These are phyloP conservation scores for Monosporascus sp. DNA, from an alignment of 2,329 filamentous ascomycete species.

Conservation along the genomic window DNA sequence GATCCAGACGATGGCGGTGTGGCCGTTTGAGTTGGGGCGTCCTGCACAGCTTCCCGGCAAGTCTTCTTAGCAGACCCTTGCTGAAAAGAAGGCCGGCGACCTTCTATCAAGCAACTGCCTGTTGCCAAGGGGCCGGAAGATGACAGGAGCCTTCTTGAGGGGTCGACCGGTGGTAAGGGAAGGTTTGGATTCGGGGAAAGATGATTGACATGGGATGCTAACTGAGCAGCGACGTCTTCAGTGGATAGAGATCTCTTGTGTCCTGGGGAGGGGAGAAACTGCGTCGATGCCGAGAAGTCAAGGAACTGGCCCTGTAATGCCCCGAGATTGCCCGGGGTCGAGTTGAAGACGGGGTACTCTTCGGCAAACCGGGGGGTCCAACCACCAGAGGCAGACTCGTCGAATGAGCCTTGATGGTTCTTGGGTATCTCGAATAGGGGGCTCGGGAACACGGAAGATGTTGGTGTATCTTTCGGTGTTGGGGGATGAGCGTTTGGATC, in stretches of 20 bases:
- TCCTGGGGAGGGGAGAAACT: slow-evolving; percentile 27
- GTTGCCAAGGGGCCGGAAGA: slow-evolving; percentile 44
- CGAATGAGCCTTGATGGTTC: slow-evolving; percentile 39
- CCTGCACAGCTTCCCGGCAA: slow-evolving; percentile 36
- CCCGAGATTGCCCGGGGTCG: slow-evolving; percentile 55
- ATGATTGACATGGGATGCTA: slow-evolving; percentile 59
- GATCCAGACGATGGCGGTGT: slow-evolving; percentile 58
- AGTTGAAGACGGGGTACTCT: slow-evolving; percentile 61
- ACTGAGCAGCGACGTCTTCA: slow-evolving; percentile 43
- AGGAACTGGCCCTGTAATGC: slow-evolving; percentile 40
- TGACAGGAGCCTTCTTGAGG: slow-evolving; percentile 52
- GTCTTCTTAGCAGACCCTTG: slow-evolving; percentile 39
- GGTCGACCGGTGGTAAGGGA: slow-evolving; percentile 54
- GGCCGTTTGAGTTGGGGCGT: slow-evolving; percentile 43
- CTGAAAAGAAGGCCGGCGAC: slow-evolving; percentile 21
- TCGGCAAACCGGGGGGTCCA: slow-evolving; percentile 60
- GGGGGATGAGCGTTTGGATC: slow-evolving; percentile 57
- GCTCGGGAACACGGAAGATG: slow-evolving; percentile 47
- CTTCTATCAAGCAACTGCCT: slow-evolving; percentile 24
- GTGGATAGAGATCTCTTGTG: slow-evolving; percentile 49
- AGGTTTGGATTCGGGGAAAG: slow-evolving; percentile 49
- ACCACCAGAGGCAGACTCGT: slow-evolving; percentile 42
- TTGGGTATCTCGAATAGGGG: slow-evolving; percentile 54
- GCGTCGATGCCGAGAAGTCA: slow-evolving; percentile 37
- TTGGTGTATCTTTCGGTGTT: slow-evolving; percentile 54